Base-by-base conservation (phyloP, 2,329 filamentous ascomycete species). In the Dichotomopilus funicola region DNA sequence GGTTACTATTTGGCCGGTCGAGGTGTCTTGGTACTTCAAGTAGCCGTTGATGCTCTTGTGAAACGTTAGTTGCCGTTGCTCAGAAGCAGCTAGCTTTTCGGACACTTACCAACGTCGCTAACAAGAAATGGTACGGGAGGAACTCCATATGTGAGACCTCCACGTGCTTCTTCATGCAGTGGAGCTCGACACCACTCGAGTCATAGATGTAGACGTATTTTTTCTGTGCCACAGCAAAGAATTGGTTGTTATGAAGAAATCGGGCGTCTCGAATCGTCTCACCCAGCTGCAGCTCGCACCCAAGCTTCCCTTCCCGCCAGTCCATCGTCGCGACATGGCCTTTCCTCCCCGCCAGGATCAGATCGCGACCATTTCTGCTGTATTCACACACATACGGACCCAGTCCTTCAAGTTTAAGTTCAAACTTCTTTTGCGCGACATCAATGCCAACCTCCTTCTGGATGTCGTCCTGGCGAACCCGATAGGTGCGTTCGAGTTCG, bases 171-270 rank as follows among this genome's bases (percentile, higher is more conserved):
- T 85, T 86, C 67, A 99, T 74, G 68, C 89, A 91, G 70, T 99
- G 94, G 53, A 99, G 75, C 73, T 99, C 94, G 19, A 96, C 88
- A 51, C 94, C 94, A 55, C 89, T 82, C 55, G 84, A 79, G 66
- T 96, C 94, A 75, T 99, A 99, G 62, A 99, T 96, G 74, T 96
- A 99, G 61, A 94, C 89, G 34, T 94, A 87, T 73, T 92, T 94
- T 78, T 96, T 96, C 73, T 99, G 92, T 45, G 94, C 91, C 10
- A 96, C 90, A 0, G 92, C 92, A 72, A 97, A 96, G 72, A 84
- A 88, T 64, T 96, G 90, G 70, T 94, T 91, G 70, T 96, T 96
- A 73, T 96, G 91, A 65, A 97, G 78, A 88, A 91, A 99, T 67
- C 86, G 87, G 33, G 87, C 87, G 72, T 96, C 92, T 51, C 92